These are phyloP conservation scores for Alternaria dauci DNA, from an alignment of 2,329 filamentous ascomycete genomes.

Conservation along the genomic window DNA sequence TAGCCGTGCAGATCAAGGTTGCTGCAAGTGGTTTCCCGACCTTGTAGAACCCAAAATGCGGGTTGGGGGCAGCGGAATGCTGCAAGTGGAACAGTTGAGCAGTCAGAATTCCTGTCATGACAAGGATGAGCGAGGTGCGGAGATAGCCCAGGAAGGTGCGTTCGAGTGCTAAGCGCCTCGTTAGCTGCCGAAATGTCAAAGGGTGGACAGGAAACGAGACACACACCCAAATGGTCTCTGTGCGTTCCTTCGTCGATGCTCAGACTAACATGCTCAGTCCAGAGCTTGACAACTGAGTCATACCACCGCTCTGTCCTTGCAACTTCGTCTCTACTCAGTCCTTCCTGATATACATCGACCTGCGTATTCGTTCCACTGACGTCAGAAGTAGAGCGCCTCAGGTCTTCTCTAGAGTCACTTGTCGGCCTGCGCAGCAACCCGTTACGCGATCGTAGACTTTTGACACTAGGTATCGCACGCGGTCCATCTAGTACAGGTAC, in stretches of 20 bases:
- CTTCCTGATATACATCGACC: neutral
- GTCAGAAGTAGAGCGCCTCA: slow-evolving; percentile 8
- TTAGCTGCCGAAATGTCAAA: slow-evolving; percentile 9
- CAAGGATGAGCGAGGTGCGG: slow-evolving; percentile 73
- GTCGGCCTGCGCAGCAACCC: slow-evolving; percentile 1
- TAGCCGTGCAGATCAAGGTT: slow-evolving; percentile 59
- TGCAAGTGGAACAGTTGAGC: slow-evolving; percentile 73
- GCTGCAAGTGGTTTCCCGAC: slow-evolving; percentile 68
- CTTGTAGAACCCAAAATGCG: slow-evolving; percentile 65
- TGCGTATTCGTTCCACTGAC: slow-evolving; percentile 16
- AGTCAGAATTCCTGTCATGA: slow-evolving; percentile 70
- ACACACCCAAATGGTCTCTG: slow-evolving; percentile 66
- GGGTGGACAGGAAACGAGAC: slow-evolving; percentile 15
- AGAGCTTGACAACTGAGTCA: slow-evolving; percentile 54
- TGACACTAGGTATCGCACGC: neutral
- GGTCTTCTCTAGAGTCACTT: slow-evolving; percentile 10
- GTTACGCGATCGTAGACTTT: slow-evolving; percentile 15
- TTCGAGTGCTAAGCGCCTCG: slow-evolving; percentile 67
- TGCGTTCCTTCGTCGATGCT: slow-evolving; percentile 60
- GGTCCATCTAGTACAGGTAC: neutral
- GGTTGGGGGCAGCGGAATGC: slow-evolving; percentile 54
- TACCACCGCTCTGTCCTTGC: slow-evolving; percentile 43
- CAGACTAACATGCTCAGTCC: slow-evolving; percentile 60
- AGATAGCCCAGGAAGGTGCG: slow-evolving; percentile 78
- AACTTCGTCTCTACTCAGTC: neutral